phyloP scores from a whole-genome alignment of 1,284 basidiomycete genomes.

The Ganoderma sinense region DNA sequence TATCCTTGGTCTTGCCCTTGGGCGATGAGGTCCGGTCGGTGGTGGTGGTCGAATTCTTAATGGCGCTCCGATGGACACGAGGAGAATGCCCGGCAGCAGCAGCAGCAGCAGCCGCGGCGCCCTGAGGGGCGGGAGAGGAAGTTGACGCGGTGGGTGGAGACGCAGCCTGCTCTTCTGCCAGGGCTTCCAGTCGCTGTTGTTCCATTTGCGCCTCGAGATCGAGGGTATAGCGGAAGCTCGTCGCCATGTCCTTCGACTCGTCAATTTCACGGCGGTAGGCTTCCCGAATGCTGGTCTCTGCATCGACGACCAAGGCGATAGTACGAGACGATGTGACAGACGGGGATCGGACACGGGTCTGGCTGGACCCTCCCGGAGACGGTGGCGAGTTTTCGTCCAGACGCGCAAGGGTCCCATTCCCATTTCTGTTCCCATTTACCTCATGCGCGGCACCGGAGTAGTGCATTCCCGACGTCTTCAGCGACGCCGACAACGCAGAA shows the following conservation, averaged over 20 bases:
- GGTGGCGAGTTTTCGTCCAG: constrained; percentile 10
- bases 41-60: constrained; percentile 33
- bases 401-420: constrained; percentile 9
- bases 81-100: constrained; percentile 38
- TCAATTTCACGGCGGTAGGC: constrained; percentile 66
- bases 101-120: constrained; percentile 11
- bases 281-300: constrained; percentile 43
- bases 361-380: constrained; percentile 28
- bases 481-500: constrained; percentile 75
- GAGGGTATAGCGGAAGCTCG: constrained; percentile 70
- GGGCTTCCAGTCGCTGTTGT: constrained; percentile 16
- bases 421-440: constrained; percentile 19
- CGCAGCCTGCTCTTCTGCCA: constrained; percentile 22
- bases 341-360: constrained; percentile 33
- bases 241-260: constrained; percentile 67
- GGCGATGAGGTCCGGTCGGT: constrained; percentile 23
- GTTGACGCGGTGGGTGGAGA: constrained; percentile 14
- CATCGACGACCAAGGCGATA: constrained; percentile 31
- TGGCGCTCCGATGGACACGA: constrained; percentile 37
- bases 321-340: constrained; percentile 39
- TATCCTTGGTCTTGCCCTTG: constrained; percentile 21
- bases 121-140: constrained; percentile 14
- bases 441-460: constrained; percentile 49
- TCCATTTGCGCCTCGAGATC: constrained; percentile 68
- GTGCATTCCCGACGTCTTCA: constrained; percentile 67